phyloP scores from a whole-genome alignment of 129 eudicot species.

The Smallanthus sonchifolius region DNA sequence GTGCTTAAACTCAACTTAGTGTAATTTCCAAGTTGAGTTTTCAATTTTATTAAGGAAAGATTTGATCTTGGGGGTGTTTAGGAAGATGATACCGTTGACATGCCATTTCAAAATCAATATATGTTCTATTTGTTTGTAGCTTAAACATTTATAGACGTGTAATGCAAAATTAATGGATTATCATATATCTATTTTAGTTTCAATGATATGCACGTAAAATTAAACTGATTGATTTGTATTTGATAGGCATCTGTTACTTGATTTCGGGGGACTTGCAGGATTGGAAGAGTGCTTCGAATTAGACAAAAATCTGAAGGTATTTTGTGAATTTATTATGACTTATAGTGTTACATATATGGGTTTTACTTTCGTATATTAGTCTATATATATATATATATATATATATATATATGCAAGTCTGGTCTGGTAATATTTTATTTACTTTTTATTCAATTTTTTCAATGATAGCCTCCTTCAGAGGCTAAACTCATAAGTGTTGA shows the following conservation, averaged over 20 bases:
- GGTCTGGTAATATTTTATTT: no score
- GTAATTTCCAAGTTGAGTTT: no score
- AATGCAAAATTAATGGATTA: background rate
- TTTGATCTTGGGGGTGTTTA: no score
- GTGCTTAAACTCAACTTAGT: no score
- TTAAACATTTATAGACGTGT: background rate
- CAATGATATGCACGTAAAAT: slow-evolving; percentile 9
- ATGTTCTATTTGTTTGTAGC: background rate
- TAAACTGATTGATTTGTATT: background rate
- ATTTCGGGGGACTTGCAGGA: slow-evolving; percentile 98
- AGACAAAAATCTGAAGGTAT: slow-evolving; percentile 71
- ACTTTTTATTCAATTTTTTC: no score
- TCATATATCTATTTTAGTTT: background rate
- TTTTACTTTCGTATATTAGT: background rate
- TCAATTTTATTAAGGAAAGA: no score
- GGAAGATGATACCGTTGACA: no score
- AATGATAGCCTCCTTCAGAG: no score
- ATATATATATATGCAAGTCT: no score
- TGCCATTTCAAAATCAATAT: background rate
- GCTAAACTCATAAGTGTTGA: no score
- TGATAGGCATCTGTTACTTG: slow-evolving; percentile 79
- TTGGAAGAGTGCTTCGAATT: slow-evolving; percentile 92
- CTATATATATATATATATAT: no score
- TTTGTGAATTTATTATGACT: slow-evolving; percentile 3
- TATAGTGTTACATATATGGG: background rate